phyloP scores from a whole-genome alignment of 1,284 basidiomycete genomes.

The Paramarasmius palmivorus region DNA sequence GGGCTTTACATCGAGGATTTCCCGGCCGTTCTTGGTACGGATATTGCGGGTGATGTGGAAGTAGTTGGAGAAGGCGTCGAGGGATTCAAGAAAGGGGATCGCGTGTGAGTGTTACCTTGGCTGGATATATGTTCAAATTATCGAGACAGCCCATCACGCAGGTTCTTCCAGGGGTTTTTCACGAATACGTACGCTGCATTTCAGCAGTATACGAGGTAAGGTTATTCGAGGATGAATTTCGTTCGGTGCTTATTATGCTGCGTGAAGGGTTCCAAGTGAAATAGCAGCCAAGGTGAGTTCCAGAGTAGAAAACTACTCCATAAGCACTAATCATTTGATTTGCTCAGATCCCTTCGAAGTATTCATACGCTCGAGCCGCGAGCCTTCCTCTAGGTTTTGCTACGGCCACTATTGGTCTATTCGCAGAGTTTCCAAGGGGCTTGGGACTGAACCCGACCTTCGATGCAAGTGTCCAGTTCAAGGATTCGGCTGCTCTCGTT shows the following conservation, averaged over 20 bases:
- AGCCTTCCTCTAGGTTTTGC: conserved; percentile 1
- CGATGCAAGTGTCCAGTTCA: not conserved
- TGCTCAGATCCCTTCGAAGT: conserved; percentile 1
- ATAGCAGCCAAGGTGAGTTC: conserved; percentile 41
- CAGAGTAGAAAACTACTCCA: too few relatives aligned
- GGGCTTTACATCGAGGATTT: conserved; percentile 21
- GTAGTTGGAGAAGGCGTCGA: conserved; percentile 52
- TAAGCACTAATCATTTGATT: not conserved
- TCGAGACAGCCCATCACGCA: not conserved
- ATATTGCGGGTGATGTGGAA: conserved; percentile 57
- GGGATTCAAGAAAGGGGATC: conserved; percentile 52
- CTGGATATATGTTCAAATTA: not conserved
- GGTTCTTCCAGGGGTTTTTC: conserved; percentile 38
- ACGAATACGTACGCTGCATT: conserved; percentile 41
- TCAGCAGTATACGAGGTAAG: conserved; percentile 44
- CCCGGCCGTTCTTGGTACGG: conserved; percentile 52
- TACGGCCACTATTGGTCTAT: conserved; percentile 2
- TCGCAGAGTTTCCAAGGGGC: not conserved
- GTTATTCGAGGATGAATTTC: too few relatives aligned
- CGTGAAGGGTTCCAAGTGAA: conserved; percentile 32
- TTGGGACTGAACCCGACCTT: conserved; percentile 10
- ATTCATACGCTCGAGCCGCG: conserved; percentile 10
- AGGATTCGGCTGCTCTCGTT: conserved; percentile 5
- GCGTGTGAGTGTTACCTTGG: conserved; percentile 45
- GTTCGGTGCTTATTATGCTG: too few relatives aligned